These are phyloP conservation scores for Rhodomyrtus tomentosa DNA, from an alignment of 345 rosid genomes.

Conservation along the genomic window DNA sequence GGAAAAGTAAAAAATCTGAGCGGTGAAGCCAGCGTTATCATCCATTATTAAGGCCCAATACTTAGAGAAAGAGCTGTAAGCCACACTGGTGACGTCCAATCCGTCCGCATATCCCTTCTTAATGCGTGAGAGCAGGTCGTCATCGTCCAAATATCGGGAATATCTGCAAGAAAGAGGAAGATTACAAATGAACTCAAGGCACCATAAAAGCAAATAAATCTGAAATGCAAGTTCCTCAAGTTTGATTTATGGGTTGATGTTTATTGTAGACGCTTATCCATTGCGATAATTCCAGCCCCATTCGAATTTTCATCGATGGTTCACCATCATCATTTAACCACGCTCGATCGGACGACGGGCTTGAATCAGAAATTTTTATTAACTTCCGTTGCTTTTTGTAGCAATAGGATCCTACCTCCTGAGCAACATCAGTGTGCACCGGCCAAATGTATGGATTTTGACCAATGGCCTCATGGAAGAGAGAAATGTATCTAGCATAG, in stretches of 20 bases:
- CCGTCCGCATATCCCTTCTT: slow-evolving; percentile 77
- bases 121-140: slow-evolving; percentile 54
- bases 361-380: not conserved
- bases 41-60: slow-evolving; percentile 95
- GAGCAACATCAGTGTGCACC: not conserved
- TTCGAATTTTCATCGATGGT: not conserved
- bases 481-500: not conserved
- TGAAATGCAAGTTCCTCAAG: not conserved
- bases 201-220: not conserved
- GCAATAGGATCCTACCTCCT: not conserved
- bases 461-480: not conserved
- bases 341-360: not conserved
- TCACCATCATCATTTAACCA: not conserved
- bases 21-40: slow-evolving; percentile 65
- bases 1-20: slow-evolving; percentile 71
- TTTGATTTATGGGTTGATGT: not conserved
- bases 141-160: slow-evolving; percentile 75
- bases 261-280: not conserved
- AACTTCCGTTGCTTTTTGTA: not conserved
- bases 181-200: not conserved
- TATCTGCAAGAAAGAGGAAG: slow-evolving; percentile 20
- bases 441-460: slow-evolving; percentile 1
- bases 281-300: not conserved
- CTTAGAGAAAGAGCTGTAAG: slow-evolving; percentile 33
- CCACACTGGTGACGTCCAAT: slow-evolving; percentile 68